Evolutionary conservation across 208 protist species (phyloP).

Genomic region (Crithidia acanthocephali): DNA sequence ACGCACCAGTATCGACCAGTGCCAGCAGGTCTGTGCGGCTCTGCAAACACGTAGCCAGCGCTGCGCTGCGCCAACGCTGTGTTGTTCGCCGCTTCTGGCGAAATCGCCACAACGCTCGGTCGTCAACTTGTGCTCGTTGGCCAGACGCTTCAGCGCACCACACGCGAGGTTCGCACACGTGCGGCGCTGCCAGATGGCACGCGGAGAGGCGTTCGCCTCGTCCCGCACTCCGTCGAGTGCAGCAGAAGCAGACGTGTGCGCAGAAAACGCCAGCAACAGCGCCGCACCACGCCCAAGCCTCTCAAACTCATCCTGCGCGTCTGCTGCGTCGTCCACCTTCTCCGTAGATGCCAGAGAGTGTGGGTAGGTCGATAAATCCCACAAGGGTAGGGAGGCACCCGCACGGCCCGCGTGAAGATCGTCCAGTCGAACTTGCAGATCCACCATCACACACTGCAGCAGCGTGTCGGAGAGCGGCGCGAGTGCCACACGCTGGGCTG

Average conservation of each 20-base stretch:
- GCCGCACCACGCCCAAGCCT: slow-evolving; percentile 7
- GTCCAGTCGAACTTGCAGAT: slow-evolving; percentile 8
- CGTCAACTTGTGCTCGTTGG: not conserved
- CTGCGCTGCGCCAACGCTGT: not conserved
- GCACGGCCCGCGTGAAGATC: not conserved
- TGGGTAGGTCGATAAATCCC: not conserved
- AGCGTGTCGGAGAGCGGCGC: slow-evolving; percentile 14
- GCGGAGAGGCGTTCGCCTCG: not conserved
- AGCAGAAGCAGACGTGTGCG: not conserved
- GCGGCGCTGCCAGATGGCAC: not conserved
- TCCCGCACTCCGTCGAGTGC: not conserved
- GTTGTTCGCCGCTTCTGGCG: too few relatives aligned
- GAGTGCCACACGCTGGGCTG: slow-evolving; percentile 13
- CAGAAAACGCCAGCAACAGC: slow-evolving; percentile 22
- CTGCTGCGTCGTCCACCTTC: too few relatives aligned
- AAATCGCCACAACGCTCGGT: too few relatives aligned
- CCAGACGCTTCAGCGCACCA: not conserved
- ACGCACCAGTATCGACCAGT: slow-evolving; percentile 27
- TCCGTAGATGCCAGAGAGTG: not conserved
- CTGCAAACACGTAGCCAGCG: not conserved
- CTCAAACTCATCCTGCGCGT: not conserved
- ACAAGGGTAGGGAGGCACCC: not conserved
- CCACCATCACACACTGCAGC: slow-evolving; percentile 9
- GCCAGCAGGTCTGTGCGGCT: slow-evolving; percentile 21
- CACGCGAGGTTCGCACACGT: not conserved